Conservation (phyloP, 164 flowering plant genomes). For the Houttuynia cordata region DNA sequence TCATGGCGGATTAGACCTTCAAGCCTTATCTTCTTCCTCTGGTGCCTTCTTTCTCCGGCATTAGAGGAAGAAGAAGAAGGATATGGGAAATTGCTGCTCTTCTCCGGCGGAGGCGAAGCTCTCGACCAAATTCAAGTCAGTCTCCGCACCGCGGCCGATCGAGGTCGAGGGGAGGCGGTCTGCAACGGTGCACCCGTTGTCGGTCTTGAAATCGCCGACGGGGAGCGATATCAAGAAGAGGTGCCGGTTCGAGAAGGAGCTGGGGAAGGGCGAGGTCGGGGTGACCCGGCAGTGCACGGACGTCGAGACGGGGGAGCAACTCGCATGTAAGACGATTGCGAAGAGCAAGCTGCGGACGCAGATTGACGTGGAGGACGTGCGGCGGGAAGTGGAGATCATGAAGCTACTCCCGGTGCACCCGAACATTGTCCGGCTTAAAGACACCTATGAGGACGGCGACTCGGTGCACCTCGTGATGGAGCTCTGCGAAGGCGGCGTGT, state of each 20-base stretch:
- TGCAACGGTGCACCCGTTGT: background rate
- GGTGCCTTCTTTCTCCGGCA: too few species aligned
- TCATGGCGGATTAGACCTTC: background rate
- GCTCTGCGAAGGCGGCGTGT: conserved; percentile 76
- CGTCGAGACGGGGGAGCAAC: conserved; percentile 23
- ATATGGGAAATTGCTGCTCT: conserved; percentile 3
- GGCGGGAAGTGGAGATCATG: conserved; percentile 83
- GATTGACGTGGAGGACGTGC: conserved; percentile 64
- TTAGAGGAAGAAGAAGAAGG: too few species aligned
- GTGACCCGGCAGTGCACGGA: conserved; percentile 43
- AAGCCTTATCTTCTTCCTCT: background rate
- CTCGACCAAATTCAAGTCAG: background rate
- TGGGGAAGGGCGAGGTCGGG: conserved; percentile 81
- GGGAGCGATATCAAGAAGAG: conserved; percentile 19
- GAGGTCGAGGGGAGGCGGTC: background rate
- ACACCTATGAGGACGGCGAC: conserved; percentile 57
- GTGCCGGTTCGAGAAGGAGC: conserved; percentile 43
- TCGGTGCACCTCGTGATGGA: conserved; percentile 71
- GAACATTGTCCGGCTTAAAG: conserved; percentile 45
- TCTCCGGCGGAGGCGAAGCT: background rate
- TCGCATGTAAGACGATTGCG: conserved; percentile 64
- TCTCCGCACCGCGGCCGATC: background rate
- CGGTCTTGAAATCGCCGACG: conserved; percentile 17
- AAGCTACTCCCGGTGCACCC: conserved; percentile 51
- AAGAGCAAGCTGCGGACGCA: conserved; percentile 56